Base-by-base conservation (phyloP, 306 rosid genomes). In the Abrus pulchellus region DNA sequence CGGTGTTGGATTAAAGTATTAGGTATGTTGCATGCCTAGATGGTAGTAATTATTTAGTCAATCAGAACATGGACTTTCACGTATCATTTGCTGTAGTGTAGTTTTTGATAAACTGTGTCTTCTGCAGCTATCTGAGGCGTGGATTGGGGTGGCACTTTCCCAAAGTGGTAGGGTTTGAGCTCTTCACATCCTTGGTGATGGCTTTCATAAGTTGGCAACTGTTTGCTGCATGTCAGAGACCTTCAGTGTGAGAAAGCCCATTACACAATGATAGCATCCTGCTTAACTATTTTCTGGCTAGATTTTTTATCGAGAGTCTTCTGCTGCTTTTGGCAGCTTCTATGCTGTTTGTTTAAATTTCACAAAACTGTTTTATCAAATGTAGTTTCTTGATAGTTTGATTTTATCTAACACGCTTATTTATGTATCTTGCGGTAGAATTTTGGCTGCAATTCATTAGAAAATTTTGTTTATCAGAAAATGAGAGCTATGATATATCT, bases 141-240 rank as follows among this genome's bases (percentile, higher is more conserved):
- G 98, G 93, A 75, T 78, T 93, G 88, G 99, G 97, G 55, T 96
- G 99, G 99, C 90, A 96, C 67, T 78, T 93, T 11, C 92, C 96
- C 13, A 84, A 96, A 87, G 98, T 96, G 62, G 98, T 96, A 9
- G 94, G 98, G 5, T 96, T 96, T 80, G 94, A 96, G 81, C 91
- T 96, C 78, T 86, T 89, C 86, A 90, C 94, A 48, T 96, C 99
- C 61, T 78, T 96, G 80, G 90, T 83, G 75, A 96, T 96, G 93
- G 98, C 98, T 75, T 84, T 96, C 43, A 87, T 89, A 70, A 96
- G 99, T 76, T 93, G 97, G 92, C 98, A 93, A 87, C 92, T 96
- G 43, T 90, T 92, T 81, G 63, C 97, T 69, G 97, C 93, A 28
- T 96, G 99, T 75, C 99, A 93, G 86, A 96, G 94, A 84, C 98